Evolutionary conservation across 129 eudicot species (phyloP).

Genomic region (Solidago caesia): DNA sequence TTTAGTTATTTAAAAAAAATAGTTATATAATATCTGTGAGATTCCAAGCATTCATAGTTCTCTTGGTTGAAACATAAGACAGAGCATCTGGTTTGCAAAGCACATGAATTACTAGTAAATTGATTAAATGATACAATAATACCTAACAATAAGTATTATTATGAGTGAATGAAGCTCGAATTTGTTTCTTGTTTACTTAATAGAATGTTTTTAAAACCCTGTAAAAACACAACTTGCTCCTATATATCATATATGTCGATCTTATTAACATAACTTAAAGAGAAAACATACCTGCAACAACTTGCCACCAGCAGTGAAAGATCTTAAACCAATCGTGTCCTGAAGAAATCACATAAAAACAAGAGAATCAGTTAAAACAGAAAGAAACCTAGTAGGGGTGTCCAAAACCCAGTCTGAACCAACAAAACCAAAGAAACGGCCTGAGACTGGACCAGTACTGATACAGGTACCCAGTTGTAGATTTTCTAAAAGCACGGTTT

Average conservation of each 20-base stretch:
- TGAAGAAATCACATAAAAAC: constrained; percentile 38
- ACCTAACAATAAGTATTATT: not conserved
- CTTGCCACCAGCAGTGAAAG: constrained; percentile 99
- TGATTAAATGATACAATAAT: not conserved
- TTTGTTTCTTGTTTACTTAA: constrained; percentile 4
- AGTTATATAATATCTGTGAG: not conserved
- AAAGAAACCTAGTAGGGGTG: not conserved
- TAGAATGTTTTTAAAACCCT: not conserved
- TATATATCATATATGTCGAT: not conserved
- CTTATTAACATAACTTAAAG: not conserved
- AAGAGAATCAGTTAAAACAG: constrained; percentile 13
- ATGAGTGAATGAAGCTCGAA: too few species aligned
- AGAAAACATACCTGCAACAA: constrained; percentile 76
- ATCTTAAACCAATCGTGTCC: constrained; percentile 96
- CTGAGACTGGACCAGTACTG: too few species aligned
- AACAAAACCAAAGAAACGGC: too few species aligned
- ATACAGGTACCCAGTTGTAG: too few species aligned
- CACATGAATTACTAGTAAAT: not conserved
- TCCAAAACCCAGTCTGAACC: too few species aligned
- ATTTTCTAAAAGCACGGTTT: too few species aligned
- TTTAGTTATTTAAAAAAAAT: not conserved
- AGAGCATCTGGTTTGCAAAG: not conserved
- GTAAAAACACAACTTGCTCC: not conserved
- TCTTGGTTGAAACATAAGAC: constrained; percentile 10
- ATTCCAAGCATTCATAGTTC: not conserved